Evolutionary conservation across 257 asterid species (phyloP), one percentile per base, ranked within the genome.

Genomic region (Haberlea rhodopensis): DNA sequence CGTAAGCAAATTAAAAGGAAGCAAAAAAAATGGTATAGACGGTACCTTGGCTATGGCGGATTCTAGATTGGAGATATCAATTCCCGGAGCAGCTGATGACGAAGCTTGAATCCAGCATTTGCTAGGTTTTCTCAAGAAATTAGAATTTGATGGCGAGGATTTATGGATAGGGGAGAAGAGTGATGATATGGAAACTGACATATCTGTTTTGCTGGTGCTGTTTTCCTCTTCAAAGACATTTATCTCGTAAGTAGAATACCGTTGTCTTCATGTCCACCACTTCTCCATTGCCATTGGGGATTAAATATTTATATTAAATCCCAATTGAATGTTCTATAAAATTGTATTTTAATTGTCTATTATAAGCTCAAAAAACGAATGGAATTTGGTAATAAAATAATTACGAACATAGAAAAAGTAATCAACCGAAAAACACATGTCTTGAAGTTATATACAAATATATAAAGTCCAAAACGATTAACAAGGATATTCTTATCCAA

Each of bases 11-110:
- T 57, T 40, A 49, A 67, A n/a, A 32, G 15, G 22, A 1, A 16
- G 13, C 13, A 32, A 16, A 37, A 59, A 21, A 11, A 67, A 58
- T 51, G 62, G 53, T 13, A 46, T n/a, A n/a, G n/a, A n/a, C n/a
- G n/a, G n/a, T n/a, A 90, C 97, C 94, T 84, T 75, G 21, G 82
- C 75, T 72, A 90, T 78, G 72, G 97, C 96, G 51, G 87, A 81
- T 45, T 85, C 77, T 22, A 90, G 91, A 6, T 80, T 25, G 43
- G 81, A 68, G 23, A 87, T 60, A 69, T 85, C 82, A 49, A 84
- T 84, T n/a, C 89, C 90, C 5, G 91, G 87, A 40, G 84, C 87
- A 68, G 95, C 83, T 8, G 97, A 80, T 15, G 97, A 85, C n/a
- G 92, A 74, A 52, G 89, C 85, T 54, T 75, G 75, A 32, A 78